phyloP scores from a whole-genome alignment of 2,329 filamentous ascomycete species.

The Penicillium sp. region DNA sequence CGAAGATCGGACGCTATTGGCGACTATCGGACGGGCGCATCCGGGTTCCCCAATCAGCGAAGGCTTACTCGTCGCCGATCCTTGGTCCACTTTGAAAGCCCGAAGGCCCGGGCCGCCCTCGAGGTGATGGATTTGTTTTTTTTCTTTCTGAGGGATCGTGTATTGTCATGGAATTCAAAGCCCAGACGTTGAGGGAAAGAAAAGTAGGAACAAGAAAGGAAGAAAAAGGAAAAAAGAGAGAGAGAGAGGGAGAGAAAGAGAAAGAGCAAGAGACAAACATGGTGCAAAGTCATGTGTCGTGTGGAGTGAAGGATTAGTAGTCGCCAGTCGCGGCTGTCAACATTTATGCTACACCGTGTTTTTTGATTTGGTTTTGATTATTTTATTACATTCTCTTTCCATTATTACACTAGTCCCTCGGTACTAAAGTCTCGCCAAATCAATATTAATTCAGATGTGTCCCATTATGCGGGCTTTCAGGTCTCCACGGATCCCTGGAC shows the following conservation, averaged over 20 bases:
- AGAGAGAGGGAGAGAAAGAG: neutral
- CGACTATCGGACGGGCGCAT: slow-evolving; percentile 28
- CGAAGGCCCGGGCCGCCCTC: slow-evolving; percentile 29
- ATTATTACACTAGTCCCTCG: neutral
- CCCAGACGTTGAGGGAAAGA: neutral
- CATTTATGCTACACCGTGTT: slow-evolving; percentile 11
- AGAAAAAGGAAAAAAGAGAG: neutral
- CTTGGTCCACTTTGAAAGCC: slow-evolving; percentile 22
- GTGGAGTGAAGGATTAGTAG: neutral
- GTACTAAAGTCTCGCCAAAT: neutral
- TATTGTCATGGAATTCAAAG: neutral
- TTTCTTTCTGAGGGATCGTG: neutral
- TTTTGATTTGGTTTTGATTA: neutral
- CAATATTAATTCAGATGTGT: slow-evolving; percentile 11
- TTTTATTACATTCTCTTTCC: neutral
- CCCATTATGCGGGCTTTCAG: slow-evolving; percentile 11
- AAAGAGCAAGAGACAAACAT: neutral
- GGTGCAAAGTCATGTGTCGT: neutral
- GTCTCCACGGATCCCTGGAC: slow-evolving; percentile 16
- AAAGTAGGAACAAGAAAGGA: neutral
- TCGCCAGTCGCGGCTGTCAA: slow-evolving; percentile 27
- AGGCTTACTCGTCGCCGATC: slow-evolving; percentile 24
- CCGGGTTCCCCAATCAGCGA: slow-evolving; percentile 15
- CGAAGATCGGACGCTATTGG: slow-evolving; percentile 27
- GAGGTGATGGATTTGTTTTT: slow-evolving; percentile 14